Conservation (phyloP, 2,329 filamentous ascomycete species). For the Pestalotiopsis sp. region DNA sequence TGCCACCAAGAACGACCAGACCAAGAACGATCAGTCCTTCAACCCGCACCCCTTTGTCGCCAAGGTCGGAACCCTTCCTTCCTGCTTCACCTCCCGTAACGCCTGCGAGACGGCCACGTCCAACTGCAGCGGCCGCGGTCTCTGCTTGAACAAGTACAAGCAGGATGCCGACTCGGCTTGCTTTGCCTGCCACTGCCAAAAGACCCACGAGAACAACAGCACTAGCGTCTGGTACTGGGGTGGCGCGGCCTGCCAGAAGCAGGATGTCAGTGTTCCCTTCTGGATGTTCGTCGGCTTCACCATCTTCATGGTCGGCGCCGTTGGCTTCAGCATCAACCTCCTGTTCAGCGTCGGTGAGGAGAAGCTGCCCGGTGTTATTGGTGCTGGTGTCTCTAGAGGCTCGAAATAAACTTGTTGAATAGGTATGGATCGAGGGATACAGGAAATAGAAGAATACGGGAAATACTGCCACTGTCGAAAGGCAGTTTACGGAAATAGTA, state of each 20-base stretch:
- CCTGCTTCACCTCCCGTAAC: slow-evolving; percentile 73
- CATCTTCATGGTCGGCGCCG: slow-evolving; percentile 65
- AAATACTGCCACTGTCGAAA: not conserved
- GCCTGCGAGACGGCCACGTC: slow-evolving; percentile 70
- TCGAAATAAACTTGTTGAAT: slow-evolving; percentile 49
- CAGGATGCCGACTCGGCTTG: slow-evolving; percentile 52
- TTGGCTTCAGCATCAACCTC: slow-evolving; percentile 73
- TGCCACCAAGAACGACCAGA: slow-evolving; percentile 28
- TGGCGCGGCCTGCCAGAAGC: slow-evolving; percentile 85
- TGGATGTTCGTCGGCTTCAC: slow-evolving; percentile 80
- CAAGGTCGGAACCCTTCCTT: slow-evolving; percentile 52
- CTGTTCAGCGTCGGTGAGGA: slow-evolving; percentile 82
- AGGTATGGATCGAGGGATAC: not conserved
- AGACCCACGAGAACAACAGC: slow-evolving; percentile 51
- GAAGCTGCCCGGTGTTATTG: slow-evolving; percentile 89
- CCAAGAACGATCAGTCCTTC: slow-evolving; percentile 25
- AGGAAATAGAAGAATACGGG: not conserved
- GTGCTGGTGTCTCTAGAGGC: slow-evolving; percentile 79
- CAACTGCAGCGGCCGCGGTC: slow-evolving; percentile 80
- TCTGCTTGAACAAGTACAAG: slow-evolving; percentile 66
- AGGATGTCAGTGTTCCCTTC: slow-evolving; percentile 85
- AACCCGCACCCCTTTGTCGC: slow-evolving; percentile 23
- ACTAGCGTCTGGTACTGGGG: slow-evolving; percentile 72
- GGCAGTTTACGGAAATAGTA: not conserved
- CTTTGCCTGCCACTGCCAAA: slow-evolving; percentile 76